phyloP scores from a whole-genome alignment of 1,139 yeast genomes.

The Candida sanyaensis region DNA sequence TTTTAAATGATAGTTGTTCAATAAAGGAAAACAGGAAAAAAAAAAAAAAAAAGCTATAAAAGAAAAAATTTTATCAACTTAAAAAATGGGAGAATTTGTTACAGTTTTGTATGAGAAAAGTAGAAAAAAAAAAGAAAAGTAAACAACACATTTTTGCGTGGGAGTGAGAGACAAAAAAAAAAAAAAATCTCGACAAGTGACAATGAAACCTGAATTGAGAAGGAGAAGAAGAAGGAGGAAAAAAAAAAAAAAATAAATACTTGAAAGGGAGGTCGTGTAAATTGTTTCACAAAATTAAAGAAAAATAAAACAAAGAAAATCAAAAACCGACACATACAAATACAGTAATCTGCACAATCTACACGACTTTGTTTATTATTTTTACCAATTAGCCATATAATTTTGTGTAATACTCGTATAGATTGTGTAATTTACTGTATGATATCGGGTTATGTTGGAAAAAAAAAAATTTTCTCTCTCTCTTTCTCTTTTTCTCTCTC shows the following conservation, averaged over 20 bases:
- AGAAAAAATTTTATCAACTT: not conserved
- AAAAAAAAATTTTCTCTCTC: not conserved
- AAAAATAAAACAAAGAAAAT: not conserved
- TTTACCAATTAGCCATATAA: not conserved
- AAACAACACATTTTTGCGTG: not conserved
- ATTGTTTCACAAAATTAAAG: not conserved
- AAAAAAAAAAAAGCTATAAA: not conserved
- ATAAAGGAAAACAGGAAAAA: constrained; percentile 5
- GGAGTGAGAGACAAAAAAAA: not conserved
- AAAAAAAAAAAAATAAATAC: not conserved
- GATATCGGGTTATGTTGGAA: not conserved
- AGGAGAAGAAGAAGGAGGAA: not conserved
- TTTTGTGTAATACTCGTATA: not conserved
- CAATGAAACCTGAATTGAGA: not conserved
- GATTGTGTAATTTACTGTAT: too few species aligned
- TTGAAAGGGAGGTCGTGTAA: not conserved
- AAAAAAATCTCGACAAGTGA: not conserved
- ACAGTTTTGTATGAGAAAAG: constrained; percentile 3
- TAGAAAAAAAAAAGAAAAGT: not conserved
- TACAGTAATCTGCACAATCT: not conserved
- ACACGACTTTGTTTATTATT: constrained; percentile 2
- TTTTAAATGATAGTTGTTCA: constrained; percentile 1
- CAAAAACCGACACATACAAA: not conserved
- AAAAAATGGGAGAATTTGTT: not conserved
- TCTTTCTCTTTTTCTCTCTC: not conserved